A percentile compares a stretch with the other conserved stretches of the same genome.
Evolutionary conservation across 192 early-diverging fungal species (phyloP).

Genomic region (Polychytrium aggregatum): DNA sequence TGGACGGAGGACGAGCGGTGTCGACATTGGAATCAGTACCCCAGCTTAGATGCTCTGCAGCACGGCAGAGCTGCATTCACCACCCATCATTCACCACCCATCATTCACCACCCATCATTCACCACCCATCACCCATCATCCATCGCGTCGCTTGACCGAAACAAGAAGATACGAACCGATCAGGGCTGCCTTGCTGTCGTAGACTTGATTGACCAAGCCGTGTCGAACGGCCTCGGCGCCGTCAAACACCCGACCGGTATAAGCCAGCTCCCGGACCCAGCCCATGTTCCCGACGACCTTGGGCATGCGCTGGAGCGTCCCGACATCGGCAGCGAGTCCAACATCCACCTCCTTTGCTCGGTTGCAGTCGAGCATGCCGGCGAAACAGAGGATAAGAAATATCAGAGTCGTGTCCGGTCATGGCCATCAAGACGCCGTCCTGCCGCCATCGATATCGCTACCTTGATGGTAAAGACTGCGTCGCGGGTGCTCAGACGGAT

Average conservation of each 20-base stretch:
- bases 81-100: too few species aligned
- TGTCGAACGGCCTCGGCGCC: constrained; percentile 48
- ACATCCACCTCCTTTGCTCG: constrained; percentile 90
- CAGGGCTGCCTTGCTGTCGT: constrained; percentile 26
- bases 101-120: too few species aligned
- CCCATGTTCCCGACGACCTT: constrained; percentile 86
- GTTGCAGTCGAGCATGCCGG: too few species aligned
- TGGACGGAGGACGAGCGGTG: too few species aligned
- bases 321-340: constrained; percentile 86
- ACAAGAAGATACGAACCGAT: too few species aligned
- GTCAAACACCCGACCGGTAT: constrained; percentile 64
- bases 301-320: constrained; percentile 88
- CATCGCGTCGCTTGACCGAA: too few species aligned
- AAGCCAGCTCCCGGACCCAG: constrained; percentile 83
- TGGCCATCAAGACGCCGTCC: too few species aligned
- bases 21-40: too few species aligned
- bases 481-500: constrained; percentile 72
- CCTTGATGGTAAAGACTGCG: constrained; percentile 75
- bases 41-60: too few species aligned
- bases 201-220: constrained; percentile 50
- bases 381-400: neutral
- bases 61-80: too few species aligned
- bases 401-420: neutral
- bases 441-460: constrained; percentile 1
- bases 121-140: too few species aligned